These are phyloP conservation scores for Aspergillus pseudoviridinutans DNA, from an alignment of 2,329 filamentous ascomycete species.

Conservation along the genomic window DNA sequence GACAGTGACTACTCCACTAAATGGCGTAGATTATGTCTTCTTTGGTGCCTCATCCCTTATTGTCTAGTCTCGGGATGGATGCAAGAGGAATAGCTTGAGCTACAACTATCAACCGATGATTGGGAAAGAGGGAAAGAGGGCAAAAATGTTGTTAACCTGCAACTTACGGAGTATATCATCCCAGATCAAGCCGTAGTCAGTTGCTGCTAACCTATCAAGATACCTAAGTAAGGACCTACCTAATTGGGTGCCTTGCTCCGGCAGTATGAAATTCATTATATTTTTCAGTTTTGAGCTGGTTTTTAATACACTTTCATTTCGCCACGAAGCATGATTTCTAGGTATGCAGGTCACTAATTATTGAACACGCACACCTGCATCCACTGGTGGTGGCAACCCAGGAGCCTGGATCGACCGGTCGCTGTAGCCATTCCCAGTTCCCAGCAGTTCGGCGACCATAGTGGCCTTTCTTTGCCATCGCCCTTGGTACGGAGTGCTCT, in stretches of 20 bases:
- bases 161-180: too few relatives aligned
- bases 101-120: not conserved
- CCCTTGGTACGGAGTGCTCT: not conserved
- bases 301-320: not conserved
- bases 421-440: not conserved
- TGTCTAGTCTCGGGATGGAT: not conserved
- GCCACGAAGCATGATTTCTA: not conserved
- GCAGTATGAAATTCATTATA: not conserved
- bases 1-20: not conserved
- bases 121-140: not conserved
- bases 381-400: conserved; percentile 17
- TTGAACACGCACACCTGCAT: conserved; percentile 13
- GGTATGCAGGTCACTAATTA: too few relatives aligned
- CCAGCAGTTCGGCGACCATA: not conserved
- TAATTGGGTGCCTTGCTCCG: not conserved
- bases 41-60: not conserved
- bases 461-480: not conserved
- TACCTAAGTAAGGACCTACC: too few relatives aligned
- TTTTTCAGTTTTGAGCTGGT: not conserved
- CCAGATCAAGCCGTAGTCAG: too few relatives aligned
- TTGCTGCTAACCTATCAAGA: too few relatives aligned
- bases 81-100: not conserved
- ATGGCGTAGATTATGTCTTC: not conserved
- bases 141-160: not conserved
- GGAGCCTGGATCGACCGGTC: conserved; percentile 3